A percentile compares a stretch with the other conserved stretches of the same genome.
These are phyloP conservation scores for Melastoma candidum DNA, from an alignment of 441 rosid genomes.

Conservation along the genomic window DNA sequence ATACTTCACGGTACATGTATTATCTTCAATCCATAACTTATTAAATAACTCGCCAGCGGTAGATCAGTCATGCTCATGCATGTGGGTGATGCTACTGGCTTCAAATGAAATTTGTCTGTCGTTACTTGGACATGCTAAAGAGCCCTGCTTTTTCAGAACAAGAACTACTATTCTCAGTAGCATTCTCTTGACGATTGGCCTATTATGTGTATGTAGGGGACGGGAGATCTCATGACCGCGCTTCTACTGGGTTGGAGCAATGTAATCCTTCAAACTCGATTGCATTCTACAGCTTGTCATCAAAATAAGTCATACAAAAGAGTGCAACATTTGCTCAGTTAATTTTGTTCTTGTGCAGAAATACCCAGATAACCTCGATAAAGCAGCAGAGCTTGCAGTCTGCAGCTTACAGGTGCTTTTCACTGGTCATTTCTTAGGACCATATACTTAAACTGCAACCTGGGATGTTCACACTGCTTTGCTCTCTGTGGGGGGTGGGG, in stretches of 20 bases:
- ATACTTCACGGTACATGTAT: constrained; percentile 76
- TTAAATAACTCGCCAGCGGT: neutral
- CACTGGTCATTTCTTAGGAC: constrained; percentile 3
- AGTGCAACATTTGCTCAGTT: neutral
- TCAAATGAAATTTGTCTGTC: no score
- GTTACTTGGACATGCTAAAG: no score
- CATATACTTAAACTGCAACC: neutral
- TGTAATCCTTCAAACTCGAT: constrained; percentile 31
- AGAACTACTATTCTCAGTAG: neutral
- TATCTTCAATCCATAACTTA: constrained; percentile 4
- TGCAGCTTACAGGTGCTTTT: constrained; percentile 83
- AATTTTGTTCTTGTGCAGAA: constrained; percentile 39
- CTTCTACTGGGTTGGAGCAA: constrained; percentile 99
- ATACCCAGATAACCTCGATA: constrained; percentile 70
- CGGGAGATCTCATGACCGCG: constrained; percentile 96
- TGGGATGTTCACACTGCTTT: neutral
- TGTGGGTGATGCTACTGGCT: no score
- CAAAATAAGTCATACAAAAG: no score
- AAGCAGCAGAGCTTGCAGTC: constrained; percentile 97
- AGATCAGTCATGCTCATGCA: no score
- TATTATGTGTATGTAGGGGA: constrained; percentile 50
- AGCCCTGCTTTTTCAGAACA: no score
- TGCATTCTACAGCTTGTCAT: no score
- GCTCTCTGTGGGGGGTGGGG: no score
- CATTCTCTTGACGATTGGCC: constrained; percentile 1